Conservation (phyloP, 1,139 yeast genomes). For the Suhomyces maxii region DNA sequence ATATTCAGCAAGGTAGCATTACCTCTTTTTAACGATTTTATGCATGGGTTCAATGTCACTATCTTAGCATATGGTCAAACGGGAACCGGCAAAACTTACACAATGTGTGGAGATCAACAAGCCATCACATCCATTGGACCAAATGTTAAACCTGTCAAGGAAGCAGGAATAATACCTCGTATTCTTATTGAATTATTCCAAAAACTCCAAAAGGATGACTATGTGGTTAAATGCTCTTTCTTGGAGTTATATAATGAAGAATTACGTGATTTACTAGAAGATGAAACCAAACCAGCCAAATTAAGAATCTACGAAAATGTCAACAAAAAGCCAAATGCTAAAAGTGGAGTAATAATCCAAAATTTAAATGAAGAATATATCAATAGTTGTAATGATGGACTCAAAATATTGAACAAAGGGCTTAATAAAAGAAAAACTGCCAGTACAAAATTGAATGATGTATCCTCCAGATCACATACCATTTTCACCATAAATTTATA, state of each 20-base stretch:
- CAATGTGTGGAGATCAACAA: slow-evolving; percentile 68
- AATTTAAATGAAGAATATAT: slow-evolving; percentile 59
- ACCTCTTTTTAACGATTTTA: slow-evolving; percentile 63
- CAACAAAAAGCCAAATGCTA: slow-evolving; percentile 1
- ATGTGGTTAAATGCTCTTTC: slow-evolving; percentile 66
- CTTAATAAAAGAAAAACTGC: slow-evolving; percentile 62
- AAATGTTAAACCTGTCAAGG: slow-evolving; percentile 13
- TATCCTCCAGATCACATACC: slow-evolving; percentile 72
- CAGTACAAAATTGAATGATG: slow-evolving; percentile 66
- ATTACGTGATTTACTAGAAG: slow-evolving; percentile 59
- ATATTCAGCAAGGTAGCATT: slow-evolving; percentile 63
- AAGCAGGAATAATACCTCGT: slow-evolving; percentile 70
- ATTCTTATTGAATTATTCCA: slow-evolving; percentile 56
- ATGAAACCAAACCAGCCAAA: slow-evolving; percentile 30
- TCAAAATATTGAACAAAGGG: slow-evolving; percentile 54
- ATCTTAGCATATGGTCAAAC: slow-evolving; percentile 89
- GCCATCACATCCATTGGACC: background rate
- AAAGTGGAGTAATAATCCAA: slow-evolving; percentile 42
- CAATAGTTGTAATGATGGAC: slow-evolving; percentile 54
- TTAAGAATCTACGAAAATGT: slow-evolving; percentile 51
- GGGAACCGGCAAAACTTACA: slow-evolving; percentile 85
- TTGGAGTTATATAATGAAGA: slow-evolving; percentile 76
- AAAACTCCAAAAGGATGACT: slow-evolving; percentile 47
- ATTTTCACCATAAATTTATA: slow-evolving; percentile 64
- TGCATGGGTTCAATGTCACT: slow-evolving; percentile 74